These are phyloP conservation scores for Zanthoxylum bungeanum DNA, from an alignment of 345 rosid species.

Conservation along the genomic window DNA sequence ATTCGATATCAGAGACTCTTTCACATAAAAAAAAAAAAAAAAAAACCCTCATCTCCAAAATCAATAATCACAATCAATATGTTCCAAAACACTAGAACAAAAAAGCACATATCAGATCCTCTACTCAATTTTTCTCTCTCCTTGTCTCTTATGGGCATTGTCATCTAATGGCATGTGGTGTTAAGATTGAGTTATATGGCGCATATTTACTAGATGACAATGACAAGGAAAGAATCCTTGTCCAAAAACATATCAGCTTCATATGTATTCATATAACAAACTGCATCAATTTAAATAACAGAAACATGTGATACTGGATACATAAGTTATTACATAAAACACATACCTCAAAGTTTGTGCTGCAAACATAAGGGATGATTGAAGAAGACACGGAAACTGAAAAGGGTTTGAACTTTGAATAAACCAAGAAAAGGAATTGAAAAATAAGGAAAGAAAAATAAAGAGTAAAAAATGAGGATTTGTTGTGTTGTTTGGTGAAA, in stretches of 20 bases:
- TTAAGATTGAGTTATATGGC: no score
- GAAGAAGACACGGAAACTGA: neutral
- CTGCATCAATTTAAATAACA: neutral
- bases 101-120: no score
- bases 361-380: neutral
- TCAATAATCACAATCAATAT: neutral
- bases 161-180: no score
- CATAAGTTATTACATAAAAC: neutral
- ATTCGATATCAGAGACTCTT: neutral
- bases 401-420: neutral
- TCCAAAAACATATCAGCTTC: neutral
- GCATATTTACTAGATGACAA: no score
- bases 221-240: no score
- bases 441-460: neutral
- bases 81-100: neutral
- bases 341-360: neutral
- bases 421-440: neutral
- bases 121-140: no score
- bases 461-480: neutral
- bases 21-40: no score
- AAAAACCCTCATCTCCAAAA: neutral
- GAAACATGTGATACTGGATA: neutral
- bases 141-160: no score
- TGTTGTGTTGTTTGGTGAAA: slow-evolving; percentile 8
- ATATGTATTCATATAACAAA: neutral